Conservation (phyloP, 2,329 filamentous ascomycete species). For the Paraconiothyrium brasiliense region DNA sequence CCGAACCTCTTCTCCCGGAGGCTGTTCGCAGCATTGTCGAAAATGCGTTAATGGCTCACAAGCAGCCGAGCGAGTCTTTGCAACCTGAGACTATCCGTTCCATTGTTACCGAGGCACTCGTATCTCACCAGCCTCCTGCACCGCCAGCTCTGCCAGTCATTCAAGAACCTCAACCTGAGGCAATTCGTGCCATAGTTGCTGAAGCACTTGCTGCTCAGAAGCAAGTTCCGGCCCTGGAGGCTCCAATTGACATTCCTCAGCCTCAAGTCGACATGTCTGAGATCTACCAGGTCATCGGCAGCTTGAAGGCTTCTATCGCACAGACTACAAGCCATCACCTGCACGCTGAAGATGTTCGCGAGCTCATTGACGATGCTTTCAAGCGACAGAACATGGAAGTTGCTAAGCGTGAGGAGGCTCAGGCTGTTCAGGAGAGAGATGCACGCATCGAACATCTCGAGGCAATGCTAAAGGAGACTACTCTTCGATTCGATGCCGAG, state of each 20-base stretch:
- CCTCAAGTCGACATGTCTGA: constrained; percentile 52
- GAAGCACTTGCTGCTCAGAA: constrained; percentile 46
- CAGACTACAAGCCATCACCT: constrained; percentile 56
- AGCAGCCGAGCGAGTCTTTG: constrained; percentile 24
- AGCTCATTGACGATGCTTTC: constrained; percentile 49
- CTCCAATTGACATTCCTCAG: constrained; percentile 46
- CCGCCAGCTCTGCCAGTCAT: constrained; percentile 27
- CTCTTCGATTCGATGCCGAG: constrained; percentile 50
- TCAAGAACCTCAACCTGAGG: constrained; percentile 42
- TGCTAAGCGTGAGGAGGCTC: constrained; percentile 39
- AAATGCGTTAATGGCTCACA: constrained; percentile 65
- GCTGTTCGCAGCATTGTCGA: constrained; percentile 69
- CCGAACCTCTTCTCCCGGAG: constrained; percentile 61
- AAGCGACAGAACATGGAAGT: constrained; percentile 44
- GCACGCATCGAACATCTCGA: constrained; percentile 48
- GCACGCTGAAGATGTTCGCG: constrained; percentile 55
- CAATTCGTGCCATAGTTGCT: constrained; percentile 45
- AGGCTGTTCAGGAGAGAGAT: constrained; percentile 44
- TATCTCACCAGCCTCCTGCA: constrained; percentile 32
- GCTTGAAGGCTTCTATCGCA: constrained; percentile 59
- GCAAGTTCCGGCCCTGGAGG: constrained; percentile 37
- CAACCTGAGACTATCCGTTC: constrained; percentile 38
- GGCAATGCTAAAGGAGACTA: constrained; percentile 45
- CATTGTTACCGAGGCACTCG: constrained; percentile 40
- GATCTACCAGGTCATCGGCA: constrained; percentile 58